A percentile compares a stretch with the other conserved stretches of the same genome.
phyloP scores from a whole-genome alignment of 2,329 filamentous ascomycete genomes.

The Curvularia sp. region DNA sequence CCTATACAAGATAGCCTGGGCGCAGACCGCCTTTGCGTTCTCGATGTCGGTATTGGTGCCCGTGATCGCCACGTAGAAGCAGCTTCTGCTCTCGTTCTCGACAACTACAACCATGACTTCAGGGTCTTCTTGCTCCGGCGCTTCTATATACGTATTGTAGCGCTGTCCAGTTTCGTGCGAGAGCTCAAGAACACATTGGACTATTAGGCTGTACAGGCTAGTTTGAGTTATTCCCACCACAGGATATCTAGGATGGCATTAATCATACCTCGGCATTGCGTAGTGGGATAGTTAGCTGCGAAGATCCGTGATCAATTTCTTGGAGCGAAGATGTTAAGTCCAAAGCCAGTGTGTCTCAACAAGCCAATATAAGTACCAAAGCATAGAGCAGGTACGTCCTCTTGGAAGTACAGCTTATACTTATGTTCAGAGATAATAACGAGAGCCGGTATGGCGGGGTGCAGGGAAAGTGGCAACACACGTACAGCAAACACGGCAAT shows the following conservation, averaged over 20 bases:
- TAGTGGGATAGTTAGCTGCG: neutral
- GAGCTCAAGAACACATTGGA: constrained; percentile 6
- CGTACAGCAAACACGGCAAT: neutral
- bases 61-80: constrained; percentile 10
- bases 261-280: constrained; percentile 4
- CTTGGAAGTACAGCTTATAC: constrained; percentile 1
- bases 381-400: constrained; percentile 2
- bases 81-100: constrained; percentile 4
- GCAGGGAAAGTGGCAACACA: neutral
- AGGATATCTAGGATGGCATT: constrained; percentile 1
- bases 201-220: constrained; percentile 7
- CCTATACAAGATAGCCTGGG: constrained; percentile 13
- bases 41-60: constrained; percentile 10
- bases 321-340: neutral
- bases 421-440: neutral
- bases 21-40: constrained; percentile 11
- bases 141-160: constrained; percentile 7
- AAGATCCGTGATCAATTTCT: neutral
- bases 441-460: neutral
- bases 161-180: neutral
- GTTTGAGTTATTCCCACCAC: constrained; percentile 1
- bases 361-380: constrained; percentile 8
- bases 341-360: constrained; percentile 1
- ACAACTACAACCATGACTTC: constrained; percentile 5
- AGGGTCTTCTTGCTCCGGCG: constrained; percentile 2